These are phyloP conservation scores for Meyerozyma elateridarum DNA, from an alignment of 1,139 yeast genomes.

Conservation along the genomic window DNA sequence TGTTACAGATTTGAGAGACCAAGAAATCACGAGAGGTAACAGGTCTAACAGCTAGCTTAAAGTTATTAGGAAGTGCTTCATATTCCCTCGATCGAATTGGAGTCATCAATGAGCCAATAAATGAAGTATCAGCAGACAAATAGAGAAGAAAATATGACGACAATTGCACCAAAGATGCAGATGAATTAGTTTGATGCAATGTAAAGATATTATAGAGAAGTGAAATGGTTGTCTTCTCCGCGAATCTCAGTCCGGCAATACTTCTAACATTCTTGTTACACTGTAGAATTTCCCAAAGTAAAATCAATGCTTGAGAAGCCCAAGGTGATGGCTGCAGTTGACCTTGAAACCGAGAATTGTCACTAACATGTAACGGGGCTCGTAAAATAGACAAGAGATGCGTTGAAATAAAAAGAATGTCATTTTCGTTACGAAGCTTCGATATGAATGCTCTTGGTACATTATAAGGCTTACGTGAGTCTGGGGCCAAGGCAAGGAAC, in stretches of 20 bases:
- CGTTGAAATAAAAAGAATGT: conserved; percentile 42
- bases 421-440: conserved; percentile 49
- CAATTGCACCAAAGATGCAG: conserved; percentile 51
- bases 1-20: conserved; percentile 46
- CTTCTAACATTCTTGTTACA: conserved; percentile 56
- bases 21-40: conserved; percentile 60
- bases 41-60: conserved; percentile 32
- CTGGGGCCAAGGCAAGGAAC: conserved; percentile 32
- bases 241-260: conserved; percentile 41
- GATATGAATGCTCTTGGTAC: conserved; percentile 49
- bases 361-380: conserved; percentile 30
- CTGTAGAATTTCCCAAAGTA: conserved; percentile 75
- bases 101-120: conserved; percentile 31
- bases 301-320: conserved; percentile 52
- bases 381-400: conserved; percentile 45
- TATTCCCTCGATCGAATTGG: conserved; percentile 38
- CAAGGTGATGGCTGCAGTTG: conserved; percentile 39
- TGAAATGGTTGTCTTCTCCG: conserved; percentile 50
- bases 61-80: conserved; percentile 45
- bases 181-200: conserved; percentile 24
- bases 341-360: conserved; percentile 11
- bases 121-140: conserved; percentile 47
- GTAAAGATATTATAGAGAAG: conserved; percentile 56
- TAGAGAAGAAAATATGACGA: conserved; percentile 58
- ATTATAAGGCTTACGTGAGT: conserved; percentile 35